Evolutionary conservation across 2,329 filamentous ascomycete species (phyloP).

Genomic region (Phaeosphaeria sp.): DNA sequence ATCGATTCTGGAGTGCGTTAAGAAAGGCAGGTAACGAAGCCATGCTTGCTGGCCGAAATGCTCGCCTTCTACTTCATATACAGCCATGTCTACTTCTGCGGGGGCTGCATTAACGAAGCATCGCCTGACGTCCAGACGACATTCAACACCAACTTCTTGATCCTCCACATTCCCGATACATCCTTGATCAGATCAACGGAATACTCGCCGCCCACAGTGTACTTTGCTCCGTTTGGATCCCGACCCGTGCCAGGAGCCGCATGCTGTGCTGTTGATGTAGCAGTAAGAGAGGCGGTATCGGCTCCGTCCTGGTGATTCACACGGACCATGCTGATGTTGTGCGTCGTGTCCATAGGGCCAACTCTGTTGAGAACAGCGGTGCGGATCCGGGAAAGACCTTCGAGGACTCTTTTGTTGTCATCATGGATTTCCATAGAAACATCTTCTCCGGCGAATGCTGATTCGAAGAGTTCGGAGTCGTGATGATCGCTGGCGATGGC

Average conservation of each 20-base stretch:
- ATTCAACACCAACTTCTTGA: not conserved
- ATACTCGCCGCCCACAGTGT: too few species aligned
- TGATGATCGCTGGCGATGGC: not conserved
- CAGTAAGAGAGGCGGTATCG: not conserved
- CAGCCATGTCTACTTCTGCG: not conserved
- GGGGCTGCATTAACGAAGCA: not conserved
- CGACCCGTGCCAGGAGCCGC: not conserved
- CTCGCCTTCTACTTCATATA: too few species aligned
- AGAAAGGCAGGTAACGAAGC: too few species aligned
- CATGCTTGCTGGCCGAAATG: too few species aligned
- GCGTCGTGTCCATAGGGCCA: not conserved
- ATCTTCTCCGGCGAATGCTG: not conserved
- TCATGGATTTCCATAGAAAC: constrained; percentile 1
- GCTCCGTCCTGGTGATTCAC: not conserved
- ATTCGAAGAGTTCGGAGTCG: not conserved
- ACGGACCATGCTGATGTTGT: constrained; percentile 1
- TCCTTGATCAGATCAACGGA: too few species aligned
- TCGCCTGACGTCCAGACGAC: not conserved
- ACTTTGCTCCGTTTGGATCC: not conserved
- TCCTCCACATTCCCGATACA: not conserved
- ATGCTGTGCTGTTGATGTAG: constrained; percentile 1
- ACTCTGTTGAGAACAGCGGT: not conserved
- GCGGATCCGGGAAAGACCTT: not conserved
- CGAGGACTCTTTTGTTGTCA: not conserved
- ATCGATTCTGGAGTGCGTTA: too few species aligned